Percentiles rank a stretch among this genome's conserved stretches.
Evolutionary conservation across 192 early-diverging fungal species (phyloP).

Genomic region (Coemansia pectinata): DNA sequence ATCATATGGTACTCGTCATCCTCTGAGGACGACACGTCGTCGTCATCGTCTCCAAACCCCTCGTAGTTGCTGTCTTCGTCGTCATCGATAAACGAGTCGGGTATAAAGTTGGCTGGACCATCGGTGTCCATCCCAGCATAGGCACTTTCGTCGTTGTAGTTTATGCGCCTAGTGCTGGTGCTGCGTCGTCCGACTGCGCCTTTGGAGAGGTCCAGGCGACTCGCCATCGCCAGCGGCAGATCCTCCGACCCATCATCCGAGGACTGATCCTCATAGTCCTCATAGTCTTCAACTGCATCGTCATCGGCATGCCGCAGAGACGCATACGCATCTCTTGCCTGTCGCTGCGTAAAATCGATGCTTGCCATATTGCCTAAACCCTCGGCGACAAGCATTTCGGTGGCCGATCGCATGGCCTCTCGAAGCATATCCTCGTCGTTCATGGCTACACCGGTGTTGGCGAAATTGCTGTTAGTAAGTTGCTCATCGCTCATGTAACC

Average conservation of each 20-base stretch:
- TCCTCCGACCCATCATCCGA: not conserved
- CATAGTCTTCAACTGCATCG: not conserved
- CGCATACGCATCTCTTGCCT: not conserved
- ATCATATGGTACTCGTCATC: slow-evolving; percentile 32
- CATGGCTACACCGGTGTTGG: not conserved
- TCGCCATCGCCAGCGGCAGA: not conserved
- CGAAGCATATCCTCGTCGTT: slow-evolving; percentile 19
- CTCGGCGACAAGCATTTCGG: slow-evolving; percentile 45
- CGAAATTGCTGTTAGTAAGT: not conserved
- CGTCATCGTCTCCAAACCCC: slow-evolving; percentile 21
- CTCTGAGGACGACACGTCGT: slow-evolving; percentile 5
- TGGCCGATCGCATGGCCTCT: slow-evolving; percentile 29
- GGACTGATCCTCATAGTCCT: not conserved
- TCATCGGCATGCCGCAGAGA: not conserved
- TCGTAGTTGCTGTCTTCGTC: slow-evolving; percentile 47
- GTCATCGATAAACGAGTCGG: slow-evolving; percentile 18
- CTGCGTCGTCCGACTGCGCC: not conserved
- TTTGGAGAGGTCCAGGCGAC: not conserved
- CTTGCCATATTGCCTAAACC: slow-evolving; percentile 37
- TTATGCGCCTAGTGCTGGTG: slow-evolving; percentile 7
- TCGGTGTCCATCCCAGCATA: not conserved
- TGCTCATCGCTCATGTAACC: slow-evolving; percentile 8
- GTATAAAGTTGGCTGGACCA: not conserved
- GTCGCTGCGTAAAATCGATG: slow-evolving; percentile 32
- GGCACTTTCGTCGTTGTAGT: slow-evolving; percentile 19